Evolutionary conservation across 768 basidiomycete genomes (phyloP).

Genomic region (Leccinum longicurvipes): DNA sequence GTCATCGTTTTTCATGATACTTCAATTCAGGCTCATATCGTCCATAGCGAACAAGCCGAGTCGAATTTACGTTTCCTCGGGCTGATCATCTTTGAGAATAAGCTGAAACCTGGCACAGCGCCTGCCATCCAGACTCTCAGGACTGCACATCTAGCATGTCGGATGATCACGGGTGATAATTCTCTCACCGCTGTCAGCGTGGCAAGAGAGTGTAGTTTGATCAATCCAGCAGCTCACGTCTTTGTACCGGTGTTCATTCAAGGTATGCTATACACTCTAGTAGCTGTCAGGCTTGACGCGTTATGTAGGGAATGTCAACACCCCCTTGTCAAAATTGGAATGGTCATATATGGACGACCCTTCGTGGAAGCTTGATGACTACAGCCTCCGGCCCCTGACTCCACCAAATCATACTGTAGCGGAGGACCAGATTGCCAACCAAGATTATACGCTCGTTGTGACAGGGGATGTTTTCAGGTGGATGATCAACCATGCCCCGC

Average conservation of each 20-base stretch:
- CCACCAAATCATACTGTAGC: conserved; percentile 74
- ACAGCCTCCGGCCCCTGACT: conserved; percentile 76
- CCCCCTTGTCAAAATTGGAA: conserved; percentile 61
- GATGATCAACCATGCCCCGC: conserved; percentile 93
- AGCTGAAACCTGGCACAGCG: conserved; percentile 88
- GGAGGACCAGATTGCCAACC: conserved; percentile 65
- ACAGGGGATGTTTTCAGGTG: conserved; percentile 97
- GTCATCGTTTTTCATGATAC: conserved; percentile 15
- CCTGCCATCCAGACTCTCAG: conserved; percentile 88
- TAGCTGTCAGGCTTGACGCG: background rate
- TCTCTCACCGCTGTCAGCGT: conserved; percentile 96
- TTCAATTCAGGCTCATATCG: conserved; percentile 6
- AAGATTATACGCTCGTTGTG: conserved; percentile 88
- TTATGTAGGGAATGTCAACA: conserved; percentile 49
- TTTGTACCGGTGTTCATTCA: conserved; percentile 77
- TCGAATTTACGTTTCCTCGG: conserved; percentile 88
- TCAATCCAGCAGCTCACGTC: conserved; percentile 85
- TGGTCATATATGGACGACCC: conserved; percentile 94
- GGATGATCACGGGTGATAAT: conserved; percentile 99
- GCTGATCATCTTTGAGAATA: conserved; percentile 96
- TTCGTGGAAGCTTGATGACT: conserved; percentile 79
- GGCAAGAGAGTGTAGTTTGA: conserved; percentile 87
- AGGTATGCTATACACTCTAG: conserved; percentile 41
- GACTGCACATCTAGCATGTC: conserved; percentile 84
- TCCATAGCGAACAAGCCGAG: conserved; percentile 86